Evolutionary conservation across 257 asterid genomes (phyloP).

Genomic region (Nicotiana obtusifolia): DNA sequence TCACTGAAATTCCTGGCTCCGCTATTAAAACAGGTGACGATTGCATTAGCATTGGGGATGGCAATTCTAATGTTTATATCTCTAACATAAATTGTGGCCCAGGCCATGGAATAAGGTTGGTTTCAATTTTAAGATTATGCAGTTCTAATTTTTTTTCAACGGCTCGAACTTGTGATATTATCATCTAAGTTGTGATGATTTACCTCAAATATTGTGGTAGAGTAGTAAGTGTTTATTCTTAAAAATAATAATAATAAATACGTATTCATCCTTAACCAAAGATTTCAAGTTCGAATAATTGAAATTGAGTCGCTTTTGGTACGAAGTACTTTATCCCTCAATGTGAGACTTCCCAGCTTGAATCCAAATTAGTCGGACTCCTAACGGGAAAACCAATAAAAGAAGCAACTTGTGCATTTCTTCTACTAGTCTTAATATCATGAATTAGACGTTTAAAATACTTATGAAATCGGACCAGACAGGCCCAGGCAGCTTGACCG

Average conservation of each 20-base stretch:
- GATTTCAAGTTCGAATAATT: fast-evolving
- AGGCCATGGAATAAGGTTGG: constrained; percentile 36
- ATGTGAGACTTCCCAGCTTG: no score
- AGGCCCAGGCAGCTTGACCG: no score
- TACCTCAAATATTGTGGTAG: no score
- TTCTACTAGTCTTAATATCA: neutral
- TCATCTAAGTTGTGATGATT: neutral
- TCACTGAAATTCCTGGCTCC: no score
- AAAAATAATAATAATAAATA: no score
- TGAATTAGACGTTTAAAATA: neutral
- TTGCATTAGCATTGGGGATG: constrained; percentile 30
- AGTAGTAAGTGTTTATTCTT: no score
- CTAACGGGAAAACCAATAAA: no score
- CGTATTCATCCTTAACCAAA: no score
- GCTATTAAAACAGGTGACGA: constrained; percentile 19
- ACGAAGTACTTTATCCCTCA: fast-evolving
- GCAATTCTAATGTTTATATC: neutral
- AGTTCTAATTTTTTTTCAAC: neutral
- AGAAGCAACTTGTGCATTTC: no score
- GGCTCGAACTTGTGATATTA: neutral
- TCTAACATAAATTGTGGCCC: constrained; percentile 27
- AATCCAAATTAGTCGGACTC: no score
- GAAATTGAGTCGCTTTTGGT: no score
- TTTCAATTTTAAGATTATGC: neutral
- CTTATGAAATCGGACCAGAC: neutral